phyloP scores from a whole-genome alignment of 2,329 filamentous ascomycete genomes.

The Monilinia polystroma region DNA sequence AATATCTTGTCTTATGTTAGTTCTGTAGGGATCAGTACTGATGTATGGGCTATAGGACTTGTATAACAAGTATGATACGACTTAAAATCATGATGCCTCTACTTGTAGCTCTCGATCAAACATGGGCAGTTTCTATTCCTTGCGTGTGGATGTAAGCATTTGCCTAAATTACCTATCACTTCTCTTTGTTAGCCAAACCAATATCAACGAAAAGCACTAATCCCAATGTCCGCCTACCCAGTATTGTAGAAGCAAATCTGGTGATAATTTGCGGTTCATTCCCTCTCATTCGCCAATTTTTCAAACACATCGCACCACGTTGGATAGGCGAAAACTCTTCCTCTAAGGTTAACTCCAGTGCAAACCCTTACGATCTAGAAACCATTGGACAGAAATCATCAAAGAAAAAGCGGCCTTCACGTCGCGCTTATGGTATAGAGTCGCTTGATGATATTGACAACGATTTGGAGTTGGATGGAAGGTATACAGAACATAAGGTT shows the following conservation, averaged over 20 bases:
- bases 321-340: background rate
- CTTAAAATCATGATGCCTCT: conserved; percentile 11
- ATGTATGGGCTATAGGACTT: background rate
- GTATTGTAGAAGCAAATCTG: conserved; percentile 20
- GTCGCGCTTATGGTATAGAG: background rate
- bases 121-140: conserved; percentile 15
- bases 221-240: background rate
- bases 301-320: conserved; percentile 3
- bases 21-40: background rate
- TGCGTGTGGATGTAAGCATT: conserved; percentile 13
- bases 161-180: background rate
- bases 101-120: background rate
- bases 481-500: background rate
- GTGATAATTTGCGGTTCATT: conserved; percentile 22
- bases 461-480: conserved; percentile 7
- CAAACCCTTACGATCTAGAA: conserved; percentile 1
- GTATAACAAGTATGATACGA: conserved; percentile 15
- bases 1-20: background rate
- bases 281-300: conserved; percentile 16
- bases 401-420: conserved; percentile 1
- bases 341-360: background rate
- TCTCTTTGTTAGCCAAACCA: background rate
- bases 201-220: background rate
- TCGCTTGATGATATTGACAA: background rate
- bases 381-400: conserved; percentile 17